These are phyloP conservation scores for Leucaena leucocephala DNA, from an alignment of 306 rosid genomes.

Conservation along the genomic window DNA sequence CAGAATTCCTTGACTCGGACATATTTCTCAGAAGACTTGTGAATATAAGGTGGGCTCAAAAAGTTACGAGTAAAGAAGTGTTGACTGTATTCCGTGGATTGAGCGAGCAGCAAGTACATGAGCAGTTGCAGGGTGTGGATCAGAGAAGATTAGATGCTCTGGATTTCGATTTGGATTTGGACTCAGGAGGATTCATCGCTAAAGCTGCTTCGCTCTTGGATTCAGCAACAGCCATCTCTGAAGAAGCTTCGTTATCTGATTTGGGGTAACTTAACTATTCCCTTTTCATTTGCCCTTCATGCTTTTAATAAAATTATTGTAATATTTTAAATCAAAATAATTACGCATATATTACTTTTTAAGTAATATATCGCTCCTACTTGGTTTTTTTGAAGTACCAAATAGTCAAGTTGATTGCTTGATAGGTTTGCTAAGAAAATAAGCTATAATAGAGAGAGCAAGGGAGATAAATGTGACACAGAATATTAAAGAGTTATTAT, in stretches of 20 bases:
- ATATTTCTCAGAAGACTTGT: not conserved
- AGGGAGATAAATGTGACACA: too few species aligned
- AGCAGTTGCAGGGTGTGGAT: not conserved
- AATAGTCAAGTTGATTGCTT: too few species aligned
- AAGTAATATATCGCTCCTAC: too few species aligned
- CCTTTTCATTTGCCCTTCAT: not conserved
- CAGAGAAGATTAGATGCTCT: not conserved
- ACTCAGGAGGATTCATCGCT: not conserved
- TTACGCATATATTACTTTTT: too few species aligned
- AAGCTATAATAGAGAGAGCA: too few species aligned
- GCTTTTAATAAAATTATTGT: too few species aligned
- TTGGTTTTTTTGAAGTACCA: too few species aligned
- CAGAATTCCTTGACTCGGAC: not conserved
- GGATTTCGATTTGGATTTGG: not conserved
- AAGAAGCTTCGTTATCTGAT: not conserved
- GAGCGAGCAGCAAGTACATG: not conserved
- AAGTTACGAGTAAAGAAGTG: not conserved
- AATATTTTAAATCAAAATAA: too few species aligned
- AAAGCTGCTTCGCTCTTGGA: constrained; percentile 1
- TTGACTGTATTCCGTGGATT: not conserved
- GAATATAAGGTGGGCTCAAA: not conserved
- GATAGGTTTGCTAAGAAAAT: too few species aligned
- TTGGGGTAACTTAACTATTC: not conserved
- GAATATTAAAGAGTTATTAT: too few species aligned
- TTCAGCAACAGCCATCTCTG: not conserved